A percentile compares a stretch with the other conserved stretches of the same genome.
phyloP scores from a whole-genome alignment of 805 yeast genomes.

The Candida tallmaniae region DNA sequence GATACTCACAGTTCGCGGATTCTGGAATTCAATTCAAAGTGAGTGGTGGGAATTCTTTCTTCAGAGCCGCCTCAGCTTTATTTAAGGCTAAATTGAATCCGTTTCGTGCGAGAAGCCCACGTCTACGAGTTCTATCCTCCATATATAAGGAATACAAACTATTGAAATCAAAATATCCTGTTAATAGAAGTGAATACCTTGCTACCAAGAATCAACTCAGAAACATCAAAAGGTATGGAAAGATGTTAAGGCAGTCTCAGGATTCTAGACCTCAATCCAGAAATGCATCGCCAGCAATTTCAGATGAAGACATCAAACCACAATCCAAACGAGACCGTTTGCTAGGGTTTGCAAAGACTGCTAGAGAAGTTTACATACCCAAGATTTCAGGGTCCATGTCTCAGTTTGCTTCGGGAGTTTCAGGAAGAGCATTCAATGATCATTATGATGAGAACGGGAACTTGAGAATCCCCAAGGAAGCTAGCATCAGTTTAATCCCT shows the following conservation, averaged over 20 bases:
- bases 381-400: conserved; percentile 43
- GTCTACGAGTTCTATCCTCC: conserved; percentile 6
- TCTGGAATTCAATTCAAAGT: too few relatives aligned
- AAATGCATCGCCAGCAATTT: not conserved
- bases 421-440: conserved; percentile 24
- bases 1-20: too few relatives aligned
- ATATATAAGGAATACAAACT: conserved; percentile 28
- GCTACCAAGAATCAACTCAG: conserved; percentile 7
- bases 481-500: conserved; percentile 50
- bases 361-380: conserved; percentile 57
- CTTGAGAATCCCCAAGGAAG: conserved; percentile 48
- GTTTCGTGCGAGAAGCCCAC: not conserved
- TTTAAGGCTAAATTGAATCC: conserved; percentile 7
- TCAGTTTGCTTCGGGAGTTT: conserved; percentile 45
- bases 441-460: conserved; percentile 25
- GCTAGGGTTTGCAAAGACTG: conserved; percentile 47
- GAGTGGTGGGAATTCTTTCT: conserved; percentile 12
- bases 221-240: conserved; percentile 16
- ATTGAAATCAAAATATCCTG: conserved; percentile 11
- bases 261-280: not conserved
- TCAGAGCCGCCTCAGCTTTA: conserved; percentile 18
- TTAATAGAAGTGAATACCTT: conserved; percentile 8
- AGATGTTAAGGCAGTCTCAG: conserved; percentile 8
- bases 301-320: not conserved
- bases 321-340: conserved; percentile 42